A percentile compares a stretch with the other conserved stretches of the same genome.
phyloP scores from a whole-genome alignment of 1,284 basidiomycete genomes.

The Heterobasidion annosum region DNA sequence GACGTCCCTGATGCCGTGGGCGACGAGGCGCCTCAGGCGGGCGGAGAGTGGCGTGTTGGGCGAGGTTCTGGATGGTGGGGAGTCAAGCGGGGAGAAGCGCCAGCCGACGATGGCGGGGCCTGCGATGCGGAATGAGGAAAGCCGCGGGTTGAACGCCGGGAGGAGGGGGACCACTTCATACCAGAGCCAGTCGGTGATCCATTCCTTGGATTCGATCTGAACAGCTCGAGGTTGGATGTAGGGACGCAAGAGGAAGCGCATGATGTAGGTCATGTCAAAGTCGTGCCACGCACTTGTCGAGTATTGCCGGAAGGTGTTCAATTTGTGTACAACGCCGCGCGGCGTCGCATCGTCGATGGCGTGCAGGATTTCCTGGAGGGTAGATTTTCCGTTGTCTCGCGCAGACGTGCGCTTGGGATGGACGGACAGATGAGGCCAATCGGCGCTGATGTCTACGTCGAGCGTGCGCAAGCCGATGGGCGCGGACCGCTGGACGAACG shows the following conservation, averaged over 20 bases:
- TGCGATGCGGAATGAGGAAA: background rate
- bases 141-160: background rate
- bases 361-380: background rate
- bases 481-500: background rate
- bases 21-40: background rate
- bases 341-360: background rate
- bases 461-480: background rate
- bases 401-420: background rate
- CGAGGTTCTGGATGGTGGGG: background rate
- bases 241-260: background rate
- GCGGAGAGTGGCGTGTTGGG: background rate
- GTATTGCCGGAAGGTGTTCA: background rate
- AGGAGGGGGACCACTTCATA: background rate
- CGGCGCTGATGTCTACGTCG: background rate
- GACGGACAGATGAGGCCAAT: background rate
- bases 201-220: background rate
- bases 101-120: background rate
- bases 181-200: background rate
- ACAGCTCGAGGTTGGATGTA: background rate
- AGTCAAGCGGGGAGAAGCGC: background rate
- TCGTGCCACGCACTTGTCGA: background rate
- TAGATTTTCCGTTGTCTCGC: background rate
- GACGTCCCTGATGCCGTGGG: background rate
- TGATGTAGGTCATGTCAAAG: background rate
- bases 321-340: background rate